Conservation (phyloP, 441 rosid genomes). For the Pelargonium fulgidum region DNA sequence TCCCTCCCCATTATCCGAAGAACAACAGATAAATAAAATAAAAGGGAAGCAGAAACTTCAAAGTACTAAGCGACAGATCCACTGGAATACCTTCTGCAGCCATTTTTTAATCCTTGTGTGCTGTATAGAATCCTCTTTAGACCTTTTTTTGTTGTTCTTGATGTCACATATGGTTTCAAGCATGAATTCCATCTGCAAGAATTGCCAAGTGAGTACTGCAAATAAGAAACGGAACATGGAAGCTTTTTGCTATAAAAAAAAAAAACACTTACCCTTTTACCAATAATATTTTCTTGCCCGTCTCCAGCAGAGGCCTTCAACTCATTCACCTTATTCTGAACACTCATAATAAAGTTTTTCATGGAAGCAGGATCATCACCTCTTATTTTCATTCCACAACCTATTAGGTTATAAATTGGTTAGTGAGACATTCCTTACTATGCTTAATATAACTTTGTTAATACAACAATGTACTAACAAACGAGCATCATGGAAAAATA, state of each 20-base stretch:
- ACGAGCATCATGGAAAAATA: not conserved
- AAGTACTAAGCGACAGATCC: not conserved
- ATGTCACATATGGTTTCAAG: slow-evolving; percentile 81
- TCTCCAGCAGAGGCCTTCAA: slow-evolving; percentile 48
- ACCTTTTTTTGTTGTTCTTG: slow-evolving; percentile 76
- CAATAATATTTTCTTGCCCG: slow-evolving; percentile 33
- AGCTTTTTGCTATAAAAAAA: slow-evolving; percentile 2
- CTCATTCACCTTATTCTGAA: slow-evolving; percentile 65
- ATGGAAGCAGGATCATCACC: slow-evolving; percentile 78
- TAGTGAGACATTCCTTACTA: slow-evolving; percentile 9
- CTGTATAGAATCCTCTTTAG: slow-evolving; percentile 58
- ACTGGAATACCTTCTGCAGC: slow-evolving; percentile 69
- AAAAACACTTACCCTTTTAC: slow-evolving; percentile 49
- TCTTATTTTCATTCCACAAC: slow-evolving; percentile 92
- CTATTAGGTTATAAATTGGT: slow-evolving; percentile 32
- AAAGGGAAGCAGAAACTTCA: no score
- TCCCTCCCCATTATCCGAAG: not conserved
- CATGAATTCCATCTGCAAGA: slow-evolving; percentile 81
- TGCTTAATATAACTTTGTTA: not conserved
- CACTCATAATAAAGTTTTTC: slow-evolving; percentile 66
- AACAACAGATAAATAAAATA: not conserved
- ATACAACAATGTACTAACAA: not conserved
- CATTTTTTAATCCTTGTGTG: slow-evolving; percentile 77
- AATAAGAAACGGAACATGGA: not conserved
- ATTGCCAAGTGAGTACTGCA: slow-evolving; percentile 10